Conservation (phyloP, 2,329 filamentous ascomycete species). For the Ophiobolus disseminans region DNA sequence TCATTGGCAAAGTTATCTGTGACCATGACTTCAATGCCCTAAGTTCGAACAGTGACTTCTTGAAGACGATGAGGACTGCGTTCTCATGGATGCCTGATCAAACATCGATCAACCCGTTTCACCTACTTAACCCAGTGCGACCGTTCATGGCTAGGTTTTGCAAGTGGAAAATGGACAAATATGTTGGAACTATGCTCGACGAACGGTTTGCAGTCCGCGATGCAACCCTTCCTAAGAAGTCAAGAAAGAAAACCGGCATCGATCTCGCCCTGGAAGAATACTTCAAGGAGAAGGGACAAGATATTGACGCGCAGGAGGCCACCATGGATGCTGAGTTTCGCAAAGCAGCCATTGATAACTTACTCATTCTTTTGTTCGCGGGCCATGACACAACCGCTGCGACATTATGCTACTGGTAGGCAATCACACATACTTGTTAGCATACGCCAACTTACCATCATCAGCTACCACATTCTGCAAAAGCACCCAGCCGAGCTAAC, state of each 20-base stretch:
- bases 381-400: slow-evolving; percentile 46
- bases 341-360: slow-evolving; percentile 30
- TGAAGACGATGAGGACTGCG: slow-evolving; percentile 46
- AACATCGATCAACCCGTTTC: slow-evolving; percentile 43
- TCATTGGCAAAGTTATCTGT: slow-evolving; percentile 52
- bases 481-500: slow-evolving; percentile 30
- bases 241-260: slow-evolving; percentile 44
- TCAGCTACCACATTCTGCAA: slow-evolving; percentile 32
- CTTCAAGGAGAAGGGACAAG: slow-evolving; percentile 42
- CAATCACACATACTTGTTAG: neutral
- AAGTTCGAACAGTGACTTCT: slow-evolving; percentile 42
- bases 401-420: slow-evolving; percentile 39
- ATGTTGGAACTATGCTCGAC: slow-evolving; percentile 46
- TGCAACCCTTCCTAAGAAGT: slow-evolving; percentile 27
- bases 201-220: slow-evolving; percentile 46
- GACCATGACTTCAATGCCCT: slow-evolving; percentile 50
- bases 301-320: slow-evolving; percentile 15
- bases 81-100: slow-evolving; percentile 46
- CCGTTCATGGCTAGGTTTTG: slow-evolving; percentile 45
- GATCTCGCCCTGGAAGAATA: slow-evolving; percentile 51
- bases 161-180: slow-evolving; percentile 47
- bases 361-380: slow-evolving; percentile 38
- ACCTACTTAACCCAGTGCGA: slow-evolving; percentile 47
- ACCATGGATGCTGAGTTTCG: slow-evolving; percentile 34
- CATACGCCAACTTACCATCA: neutral